phyloP scores from a whole-genome alignment of 2,329 filamentous ascomycete species.

The Monilinia vaccinii-corymbosi region DNA sequence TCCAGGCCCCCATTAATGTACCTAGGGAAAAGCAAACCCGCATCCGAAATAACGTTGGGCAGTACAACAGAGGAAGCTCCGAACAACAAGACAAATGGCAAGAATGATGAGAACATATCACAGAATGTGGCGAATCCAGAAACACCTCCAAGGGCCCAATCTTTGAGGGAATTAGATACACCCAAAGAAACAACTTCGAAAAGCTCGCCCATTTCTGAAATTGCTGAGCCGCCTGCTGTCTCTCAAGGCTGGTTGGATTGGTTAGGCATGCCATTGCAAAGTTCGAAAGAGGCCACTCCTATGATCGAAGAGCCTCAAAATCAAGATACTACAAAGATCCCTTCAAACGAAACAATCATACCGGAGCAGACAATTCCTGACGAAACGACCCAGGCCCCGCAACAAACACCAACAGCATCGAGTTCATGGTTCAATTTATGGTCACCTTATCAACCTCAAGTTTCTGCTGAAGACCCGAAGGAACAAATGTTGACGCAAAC shows the following conservation, averaged over 20 bases:
- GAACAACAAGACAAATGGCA: conserved; percentile 9
- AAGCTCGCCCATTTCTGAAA: background rate
- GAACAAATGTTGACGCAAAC: conserved; percentile 4
- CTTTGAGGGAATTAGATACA: background rate
- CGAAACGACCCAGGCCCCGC: conserved; percentile 2
- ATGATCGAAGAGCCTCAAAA: conserved; percentile 4
- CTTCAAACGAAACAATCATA: background rate
- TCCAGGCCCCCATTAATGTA: conserved; percentile 27
- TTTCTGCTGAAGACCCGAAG: conserved; percentile 19
- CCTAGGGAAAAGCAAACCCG: conserved; percentile 29
- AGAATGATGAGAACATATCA: conserved; percentile 5
- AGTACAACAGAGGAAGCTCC: conserved; percentile 10
- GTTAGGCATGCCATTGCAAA: conserved; percentile 32
- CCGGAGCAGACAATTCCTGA: conserved; percentile 3
- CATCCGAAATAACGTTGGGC: conserved; percentile 26
- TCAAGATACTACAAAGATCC: conserved; percentile 2
- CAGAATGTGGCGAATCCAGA: background rate
- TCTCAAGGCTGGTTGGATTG: conserved; percentile 48
- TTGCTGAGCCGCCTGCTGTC: conserved; percentile 17
- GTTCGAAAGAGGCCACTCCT: conserved; percentile 3
- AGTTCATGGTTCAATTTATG: conserved; percentile 29
- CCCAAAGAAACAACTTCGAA: conserved; percentile 1
- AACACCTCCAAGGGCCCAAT: background rate
- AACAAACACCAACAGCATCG: conserved; percentile 2
- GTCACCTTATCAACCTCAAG: conserved; percentile 19